Evolutionary conservation across 257 asterid genomes (phyloP), one percentile per base, ranked within the genome.

Genomic region (Voacanga thouarsii): DNA sequence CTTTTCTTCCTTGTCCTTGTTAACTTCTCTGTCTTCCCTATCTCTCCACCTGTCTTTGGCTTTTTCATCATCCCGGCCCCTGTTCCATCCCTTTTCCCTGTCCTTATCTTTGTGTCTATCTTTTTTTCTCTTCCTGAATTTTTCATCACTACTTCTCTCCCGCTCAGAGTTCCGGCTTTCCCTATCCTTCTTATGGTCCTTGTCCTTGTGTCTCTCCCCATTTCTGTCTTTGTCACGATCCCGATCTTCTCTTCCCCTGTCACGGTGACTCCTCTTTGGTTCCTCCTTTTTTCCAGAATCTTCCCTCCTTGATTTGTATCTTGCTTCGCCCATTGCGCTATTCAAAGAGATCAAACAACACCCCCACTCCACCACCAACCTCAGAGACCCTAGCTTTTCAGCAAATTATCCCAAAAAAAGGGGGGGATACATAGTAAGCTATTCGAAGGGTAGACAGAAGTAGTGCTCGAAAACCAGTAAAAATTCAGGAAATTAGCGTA

Each of bases 201-300:
- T 51, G 57, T 51, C 57, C 57, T 51, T 51, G 63, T 77, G 67
- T 71, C 72, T 72, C 79, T 65, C 71, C 21, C 59, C 61, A 16
- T 81, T 60, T 47, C 67, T 39, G 7, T 82, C 80, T 78, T 70
- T 74, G 7, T 76, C 70, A 4, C 77, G 77, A 37, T 78, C 85
- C 37, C 75, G 78, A 63, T 79, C 44, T 1, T 78, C 85, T 77
- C 75, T 80, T 28, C 60, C 75, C 11, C 73, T 74, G 14, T 76
- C 84, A 50, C 81, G 70, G 57, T 78, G 69, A 30, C 82, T 80
- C 53, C 77, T 80, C 75, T 77, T 72, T 49, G 55, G 11, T 6
- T 70, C 49, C 45, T 76, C 86, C 51, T 59, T 72, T 51, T 51
- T 51, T 5, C 63, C 61, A 18, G 49, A 43, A 41, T 45, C 76